Evolutionary conservation across 768 basidiomycete species (phyloP).

Genomic region (Tylopilus rubrobrunneus): DNA sequence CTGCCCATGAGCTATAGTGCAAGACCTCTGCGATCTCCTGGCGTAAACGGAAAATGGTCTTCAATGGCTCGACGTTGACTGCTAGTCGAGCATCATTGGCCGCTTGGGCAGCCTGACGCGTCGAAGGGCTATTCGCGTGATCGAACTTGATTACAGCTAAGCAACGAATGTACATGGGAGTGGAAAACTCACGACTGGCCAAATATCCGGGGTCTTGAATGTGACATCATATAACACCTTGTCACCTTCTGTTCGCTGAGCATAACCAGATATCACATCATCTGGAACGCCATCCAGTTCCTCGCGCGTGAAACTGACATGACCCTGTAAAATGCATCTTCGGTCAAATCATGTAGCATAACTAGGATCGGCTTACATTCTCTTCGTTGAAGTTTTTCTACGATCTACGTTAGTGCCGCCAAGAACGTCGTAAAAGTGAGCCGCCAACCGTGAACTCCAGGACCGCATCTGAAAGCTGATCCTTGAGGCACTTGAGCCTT

Average conservation of each 20-base stretch:
- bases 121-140: conserved; percentile 64
- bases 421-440: not conserved
- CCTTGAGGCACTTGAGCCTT: conserved; percentile 59
- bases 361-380: conserved; percentile 42
- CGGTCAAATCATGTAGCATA: not conserved
- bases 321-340: conserved; percentile 39
- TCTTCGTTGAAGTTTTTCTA: conserved; percentile 90
- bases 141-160: conserved; percentile 52
- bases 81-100: conserved; percentile 63
- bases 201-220: conserved; percentile 78
- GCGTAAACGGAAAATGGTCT: conserved; percentile 63
- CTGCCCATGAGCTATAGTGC: conserved; percentile 76
- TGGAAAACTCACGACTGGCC: conserved; percentile 55
- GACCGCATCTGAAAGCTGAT: conserved; percentile 68
- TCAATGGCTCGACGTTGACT: conserved; percentile 67
- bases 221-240: conserved; percentile 66
- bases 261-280: conserved; percentile 74
- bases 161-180: not conserved
- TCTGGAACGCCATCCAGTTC: conserved; percentile 78
- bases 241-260: conserved; percentile 53
- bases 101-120: conserved; percentile 60
- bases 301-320: conserved; percentile 59
- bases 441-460: conserved; percentile 67
- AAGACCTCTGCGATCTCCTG: conserved; percentile 63
- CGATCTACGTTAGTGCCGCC: not conserved